Evolutionary conservation across 1,139 yeast species (phyloP), one percentile per base, ranked within the genome.

Genomic region (Dujonia santamariae): DNA sequence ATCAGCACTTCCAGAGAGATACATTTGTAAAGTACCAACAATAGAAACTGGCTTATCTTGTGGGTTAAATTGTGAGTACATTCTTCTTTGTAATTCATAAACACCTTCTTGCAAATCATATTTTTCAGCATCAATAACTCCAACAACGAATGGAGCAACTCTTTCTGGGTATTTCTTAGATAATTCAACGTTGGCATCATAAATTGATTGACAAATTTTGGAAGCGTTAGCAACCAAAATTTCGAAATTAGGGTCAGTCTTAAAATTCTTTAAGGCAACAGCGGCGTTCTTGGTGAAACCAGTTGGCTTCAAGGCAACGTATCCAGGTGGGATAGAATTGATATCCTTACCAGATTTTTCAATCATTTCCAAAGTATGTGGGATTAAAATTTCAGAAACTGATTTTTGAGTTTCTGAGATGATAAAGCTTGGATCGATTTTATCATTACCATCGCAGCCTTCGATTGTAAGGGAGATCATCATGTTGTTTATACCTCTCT

Each of bases 21-120:
- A 92, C 87, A 90, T 80, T 63, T 92, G 98, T 57, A 92, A 75
- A 13, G 98, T 92, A 26, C 97, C 97, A 37, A 86, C 85, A 19
- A 87, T 86, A 19, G 85, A 77, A 19, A 78, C 66, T 7, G 83
- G 80, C 36, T 65, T 54, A 39, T 75, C 63, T 28, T 64, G 50
- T 31, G 76, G 76, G 67, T 90, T 90, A 63, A 78, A 90, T 53
- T 74, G 77, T 44, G 77, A 56, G 70, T 84, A 87, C 59, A 90
- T 72, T 50, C 81, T 75, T 56, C 96, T 77, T 66, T 92, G 97
- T 45, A 88, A 74, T 46, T 84, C 88, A 56, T 90, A 90, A 24
- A 90, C 97, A 48, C 96, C 97, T 43, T 78, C 81, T 63, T 92
- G 97, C 42, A 90, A 71, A 42, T 83, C 85, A 57, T 74, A 76